Base-by-base conservation (phyloP, 352 stramenopile genomes). In the Phytophthora pinifolia region DNA sequence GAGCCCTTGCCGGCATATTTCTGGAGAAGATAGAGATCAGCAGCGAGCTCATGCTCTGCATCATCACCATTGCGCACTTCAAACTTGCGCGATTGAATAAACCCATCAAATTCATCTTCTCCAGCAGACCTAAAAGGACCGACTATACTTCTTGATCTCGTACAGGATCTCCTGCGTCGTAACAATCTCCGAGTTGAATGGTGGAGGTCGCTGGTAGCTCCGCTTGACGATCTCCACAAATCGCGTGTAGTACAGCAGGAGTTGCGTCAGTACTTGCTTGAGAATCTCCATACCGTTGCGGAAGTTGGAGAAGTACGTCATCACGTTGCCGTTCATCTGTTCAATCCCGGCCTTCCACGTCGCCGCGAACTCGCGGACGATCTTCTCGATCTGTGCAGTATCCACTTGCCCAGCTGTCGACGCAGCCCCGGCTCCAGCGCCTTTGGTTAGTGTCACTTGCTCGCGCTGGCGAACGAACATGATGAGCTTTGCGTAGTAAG, bases 231-330 rank as follows among this genome's bases (percentile, higher is more conserved):
- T 86, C 70, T 98, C 96, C 56, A 98, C 91, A 70, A 99, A 99
- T 4, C 97, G 82, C 47, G 96, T 99, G 76, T 99, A 99, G 79
- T 99, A 99, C 1, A 99, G 76, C 20, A 99, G 78, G 14, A 99
- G 65, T 64, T 99, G 97, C 39, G 96, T 99, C 41, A 99, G 73
- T 25, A 98, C 95, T 76, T 99, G 96, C 73, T 99, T 99, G 29
- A 99, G 81, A 65, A 99, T 98, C 59, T 99, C 97, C 94, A 99
- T 99, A 31, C 95, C 96, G 67, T 99, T 99, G 27, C 92, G 84
- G 74, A 99, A 98, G 71, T 99, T 99, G 31, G 94, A 96, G 72
- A 99, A 99, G 61, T 97, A 98, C 35, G 86, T 97, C 62, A 99
- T 89, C 29, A 99, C 89, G 72, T 99, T 97, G 46, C 88, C 69